A percentile compares a stretch with the other conserved stretches of the same genome.
phyloP scores from a whole-genome alignment of 2,329 filamentous ascomycete species.

The Xylariaceae sp. region DNA sequence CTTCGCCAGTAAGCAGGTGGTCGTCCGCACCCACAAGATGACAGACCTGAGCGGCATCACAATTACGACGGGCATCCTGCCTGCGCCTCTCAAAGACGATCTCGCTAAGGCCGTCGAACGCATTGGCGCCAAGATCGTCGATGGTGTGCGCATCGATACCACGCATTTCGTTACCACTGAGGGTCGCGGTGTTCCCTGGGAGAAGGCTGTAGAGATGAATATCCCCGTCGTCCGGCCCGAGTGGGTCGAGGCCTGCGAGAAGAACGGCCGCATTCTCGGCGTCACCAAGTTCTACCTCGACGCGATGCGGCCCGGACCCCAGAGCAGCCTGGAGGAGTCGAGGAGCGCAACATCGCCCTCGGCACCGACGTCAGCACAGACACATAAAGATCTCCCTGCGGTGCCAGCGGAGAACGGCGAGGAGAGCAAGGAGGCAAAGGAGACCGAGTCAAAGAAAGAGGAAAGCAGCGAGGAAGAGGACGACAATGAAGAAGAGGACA shows the following conservation, averaged over 20 bases:
- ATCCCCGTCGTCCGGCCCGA: constrained; percentile 96
- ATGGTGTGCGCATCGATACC: constrained; percentile 91
- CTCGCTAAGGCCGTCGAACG: constrained; percentile 77
- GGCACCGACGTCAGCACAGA: constrained; percentile 22
- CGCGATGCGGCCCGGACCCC: constrained; percentile 59
- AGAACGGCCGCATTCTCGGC: constrained; percentile 87
- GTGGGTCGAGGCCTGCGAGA: constrained; percentile 96
- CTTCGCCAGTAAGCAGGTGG: constrained; percentile 79
- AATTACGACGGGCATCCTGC: constrained; percentile 86
- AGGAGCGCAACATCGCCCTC: constrained; percentile 17
- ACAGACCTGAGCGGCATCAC: constrained; percentile 95
- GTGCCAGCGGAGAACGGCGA: constrained; percentile 27
- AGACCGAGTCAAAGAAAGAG: constrained; percentile 22
- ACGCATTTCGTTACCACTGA: constrained; percentile 98
- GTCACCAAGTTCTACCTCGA: constrained; percentile 97
- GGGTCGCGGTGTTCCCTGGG: constrained; percentile 86
- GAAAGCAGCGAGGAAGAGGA: constrained; percentile 14
- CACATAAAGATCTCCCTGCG: constrained; percentile 36
- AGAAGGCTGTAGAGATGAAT: constrained; percentile 96
- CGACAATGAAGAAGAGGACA: constrained; percentile 22
- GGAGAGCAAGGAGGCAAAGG: constrained; percentile 16
- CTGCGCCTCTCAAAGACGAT: constrained; percentile 70
- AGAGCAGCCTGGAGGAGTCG: constrained; percentile 36
- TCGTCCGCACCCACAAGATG: constrained; percentile 96
- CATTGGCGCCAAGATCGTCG: constrained; percentile 90